Percentiles rank a stretch among this genome's conserved stretches.
Evolutionary conservation across 106 monocot genomes (phyloP).

Genomic region (Dendrobium nobile): DNA sequence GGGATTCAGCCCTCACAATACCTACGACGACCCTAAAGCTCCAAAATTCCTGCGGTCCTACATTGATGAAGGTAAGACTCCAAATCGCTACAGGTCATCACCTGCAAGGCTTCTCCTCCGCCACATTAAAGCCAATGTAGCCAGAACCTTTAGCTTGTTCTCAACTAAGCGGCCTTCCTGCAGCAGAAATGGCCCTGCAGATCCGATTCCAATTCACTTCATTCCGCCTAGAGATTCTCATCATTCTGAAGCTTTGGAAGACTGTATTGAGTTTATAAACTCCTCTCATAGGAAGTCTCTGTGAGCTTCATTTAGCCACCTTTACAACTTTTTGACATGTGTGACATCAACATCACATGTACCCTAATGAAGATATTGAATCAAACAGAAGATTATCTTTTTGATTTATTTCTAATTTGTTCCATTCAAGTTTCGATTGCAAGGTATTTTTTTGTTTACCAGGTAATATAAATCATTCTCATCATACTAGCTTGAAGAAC

Average conservation of each 20-base stretch:
- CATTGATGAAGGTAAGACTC: background rate
- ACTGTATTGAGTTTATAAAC: conserved; percentile 40
- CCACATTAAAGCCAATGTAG: background rate
- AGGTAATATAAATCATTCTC: no score
- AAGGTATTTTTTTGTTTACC: no score
- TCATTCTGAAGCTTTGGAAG: conserved; percentile 26
- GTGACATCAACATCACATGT: background rate
- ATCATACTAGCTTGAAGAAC: no score
- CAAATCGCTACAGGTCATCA: background rate
- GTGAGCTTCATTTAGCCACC: background rate
- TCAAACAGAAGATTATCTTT: background rate
- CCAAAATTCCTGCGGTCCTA: background rate
- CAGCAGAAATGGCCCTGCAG: background rate
- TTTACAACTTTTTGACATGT: no score
- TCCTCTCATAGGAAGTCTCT: conserved; percentile 17
- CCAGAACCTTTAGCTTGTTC: background rate
- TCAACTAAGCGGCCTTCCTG: background rate
- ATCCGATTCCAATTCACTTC: background rate
- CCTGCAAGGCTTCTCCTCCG: background rate
- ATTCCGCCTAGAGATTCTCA: conserved; percentile 19
- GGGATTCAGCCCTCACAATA: background rate
- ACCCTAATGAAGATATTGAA: background rate
- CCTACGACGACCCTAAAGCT: no score
- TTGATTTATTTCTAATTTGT: background rate
- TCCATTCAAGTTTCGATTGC: no score